These are phyloP conservation scores for Ogataea paraovalis DNA, from an alignment of 805 yeast species.

Conservation along the genomic window DNA sequence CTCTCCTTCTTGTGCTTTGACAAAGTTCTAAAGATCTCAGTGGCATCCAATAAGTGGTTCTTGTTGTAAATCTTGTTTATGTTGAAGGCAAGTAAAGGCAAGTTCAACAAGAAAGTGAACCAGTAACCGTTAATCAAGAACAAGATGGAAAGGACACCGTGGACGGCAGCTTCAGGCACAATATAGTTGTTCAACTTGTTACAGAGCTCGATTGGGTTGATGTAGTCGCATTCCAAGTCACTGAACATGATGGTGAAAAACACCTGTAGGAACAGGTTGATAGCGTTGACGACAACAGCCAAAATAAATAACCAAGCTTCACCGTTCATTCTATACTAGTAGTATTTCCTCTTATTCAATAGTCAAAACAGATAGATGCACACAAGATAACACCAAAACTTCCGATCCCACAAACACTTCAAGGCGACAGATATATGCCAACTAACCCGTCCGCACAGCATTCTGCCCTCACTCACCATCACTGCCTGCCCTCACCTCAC, in stretches of 20 bases:
- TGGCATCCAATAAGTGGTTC: constrained; percentile 88
- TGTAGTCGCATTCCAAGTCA: constrained; percentile 93
- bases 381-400: no score
- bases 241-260: constrained; percentile 94
- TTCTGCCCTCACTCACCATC: no score
- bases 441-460: no score
- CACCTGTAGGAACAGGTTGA: constrained; percentile 86
- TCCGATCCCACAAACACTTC: no score
- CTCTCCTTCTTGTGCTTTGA: constrained; percentile 90
- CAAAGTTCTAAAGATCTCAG: constrained; percentile 93
- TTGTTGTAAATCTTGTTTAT: constrained; percentile 73
- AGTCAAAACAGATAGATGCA: neutral
- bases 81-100: constrained; percentile 83
- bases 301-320: constrained; percentile 56
- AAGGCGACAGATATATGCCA: no score
- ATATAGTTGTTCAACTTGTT: constrained; percentile 85
- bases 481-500: no score
- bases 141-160: constrained; percentile 62
- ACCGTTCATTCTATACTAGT: constrained; percentile 26
- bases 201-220: constrained; percentile 95
- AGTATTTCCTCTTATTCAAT: constrained; percentile 2
- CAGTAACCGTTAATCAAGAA: constrained; percentile 88
- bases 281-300: constrained; percentile 81
- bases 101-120: constrained; percentile 79
- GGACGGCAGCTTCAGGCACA: constrained; percentile 85